These are phyloP conservation scores for Suhomyces terraborum DNA, from an alignment of 1,139 yeast genomes.

Conservation along the genomic window DNA sequence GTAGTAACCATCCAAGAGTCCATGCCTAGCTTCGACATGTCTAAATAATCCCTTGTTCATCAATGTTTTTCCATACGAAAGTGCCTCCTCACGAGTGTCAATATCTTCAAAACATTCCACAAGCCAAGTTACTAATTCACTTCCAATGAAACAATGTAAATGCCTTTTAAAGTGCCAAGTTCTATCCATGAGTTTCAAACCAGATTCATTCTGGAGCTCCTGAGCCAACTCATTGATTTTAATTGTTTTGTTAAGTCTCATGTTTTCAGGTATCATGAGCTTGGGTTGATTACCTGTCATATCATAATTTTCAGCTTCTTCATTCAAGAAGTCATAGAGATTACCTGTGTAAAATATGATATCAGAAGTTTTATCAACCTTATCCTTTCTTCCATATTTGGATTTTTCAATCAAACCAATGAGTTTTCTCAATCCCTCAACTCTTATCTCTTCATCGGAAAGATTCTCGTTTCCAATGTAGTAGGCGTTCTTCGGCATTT, in stretches of 20 bases:
- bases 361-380: slow-evolving; percentile 59
- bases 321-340: slow-evolving; percentile 65
- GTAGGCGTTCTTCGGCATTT: slow-evolving; percentile 60
- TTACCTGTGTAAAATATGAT: slow-evolving; percentile 88
- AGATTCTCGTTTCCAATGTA: slow-evolving; percentile 59
- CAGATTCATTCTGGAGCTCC: slow-evolving; percentile 70
- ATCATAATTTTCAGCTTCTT: slow-evolving; percentile 40
- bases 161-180: slow-evolving; percentile 90
- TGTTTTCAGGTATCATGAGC: slow-evolving; percentile 36
- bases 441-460: slow-evolving; percentile 77
- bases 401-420: slow-evolving; percentile 68
- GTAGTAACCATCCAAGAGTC: slow-evolving; percentile 88
- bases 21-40: slow-evolving; percentile 83
- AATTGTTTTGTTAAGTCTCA: slow-evolving; percentile 39
- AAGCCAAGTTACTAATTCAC: slow-evolving; percentile 84
- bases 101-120: slow-evolving; percentile 78
- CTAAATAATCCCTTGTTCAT: slow-evolving; percentile 71
- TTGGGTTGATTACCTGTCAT: slow-evolving; percentile 39
- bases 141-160: slow-evolving; percentile 78
- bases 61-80: slow-evolving; percentile 70
- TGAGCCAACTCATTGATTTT: slow-evolving; percentile 52
- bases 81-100: slow-evolving; percentile 79
- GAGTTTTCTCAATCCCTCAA: slow-evolving; percentile 81
- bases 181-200: slow-evolving; percentile 68
- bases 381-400: slow-evolving; percentile 44